Evolutionary conservation across 139 green algal species (phyloP).

Genomic region (Haematococcus lacustris): DNA sequence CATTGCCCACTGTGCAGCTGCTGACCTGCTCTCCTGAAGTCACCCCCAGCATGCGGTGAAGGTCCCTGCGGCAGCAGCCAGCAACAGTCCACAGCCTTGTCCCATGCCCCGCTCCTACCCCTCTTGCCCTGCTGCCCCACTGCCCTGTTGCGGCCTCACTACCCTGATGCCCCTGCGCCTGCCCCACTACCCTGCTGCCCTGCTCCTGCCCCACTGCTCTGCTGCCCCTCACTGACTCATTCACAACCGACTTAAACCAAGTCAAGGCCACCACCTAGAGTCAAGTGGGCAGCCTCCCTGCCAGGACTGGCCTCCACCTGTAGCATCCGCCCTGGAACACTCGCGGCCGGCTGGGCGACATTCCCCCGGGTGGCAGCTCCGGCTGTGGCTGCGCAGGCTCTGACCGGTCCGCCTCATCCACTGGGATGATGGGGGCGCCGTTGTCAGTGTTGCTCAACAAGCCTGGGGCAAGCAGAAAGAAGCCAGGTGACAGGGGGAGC

Average conservation of each 20-base stretch:
- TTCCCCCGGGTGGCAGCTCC: background rate
- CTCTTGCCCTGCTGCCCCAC: no score
- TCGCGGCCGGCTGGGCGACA: background rate
- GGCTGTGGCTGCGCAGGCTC: background rate
- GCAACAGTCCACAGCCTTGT: background rate
- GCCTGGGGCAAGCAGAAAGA: no score
- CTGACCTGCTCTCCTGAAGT: slow-evolving; percentile 28
- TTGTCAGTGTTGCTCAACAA: slow-evolving; percentile 83
- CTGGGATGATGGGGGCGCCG: slow-evolving; percentile 74
- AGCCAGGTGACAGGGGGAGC: no score
- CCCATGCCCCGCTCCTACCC: no score
- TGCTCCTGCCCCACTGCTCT: background rate
- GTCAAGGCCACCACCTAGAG: no score
- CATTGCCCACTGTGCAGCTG: no score
- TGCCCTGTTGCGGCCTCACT: no score
- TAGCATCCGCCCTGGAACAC: slow-evolving; percentile 50
- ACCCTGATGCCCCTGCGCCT: no score
- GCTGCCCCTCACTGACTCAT: no score
- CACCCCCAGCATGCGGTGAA: slow-evolving; percentile 86
- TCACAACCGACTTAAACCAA: no score
- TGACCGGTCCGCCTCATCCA: slow-evolving; percentile 63
- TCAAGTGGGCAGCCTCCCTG: no score
- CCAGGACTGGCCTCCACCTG: no score
- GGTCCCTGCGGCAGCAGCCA: slow-evolving; percentile 60
- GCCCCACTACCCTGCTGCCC: background rate